phyloP scores from a whole-genome alignment of 1,139 yeast genomes.

The Scheffersomyces segobiensis region DNA sequence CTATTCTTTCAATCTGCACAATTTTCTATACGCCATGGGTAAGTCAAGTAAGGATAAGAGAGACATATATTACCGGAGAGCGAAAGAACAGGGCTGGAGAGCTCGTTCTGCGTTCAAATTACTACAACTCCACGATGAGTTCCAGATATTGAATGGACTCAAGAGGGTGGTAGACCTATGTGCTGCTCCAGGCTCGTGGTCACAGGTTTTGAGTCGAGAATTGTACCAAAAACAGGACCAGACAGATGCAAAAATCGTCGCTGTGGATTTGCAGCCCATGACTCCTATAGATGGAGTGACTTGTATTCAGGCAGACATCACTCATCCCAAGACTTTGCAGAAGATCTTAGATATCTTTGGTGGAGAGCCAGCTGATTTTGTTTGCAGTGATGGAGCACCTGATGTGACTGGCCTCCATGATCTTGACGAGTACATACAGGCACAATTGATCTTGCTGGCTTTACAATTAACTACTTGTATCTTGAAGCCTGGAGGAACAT shows the following conservation, averaged over 20 bases:
- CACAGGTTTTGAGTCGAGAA: constrained; percentile 85
- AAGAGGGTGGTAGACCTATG: constrained; percentile 90
- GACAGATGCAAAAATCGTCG: constrained; percentile 70
- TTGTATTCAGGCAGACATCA: constrained; percentile 92
- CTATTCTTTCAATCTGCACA: background rate
- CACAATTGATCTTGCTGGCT: constrained; percentile 88
- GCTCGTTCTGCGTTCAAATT: constrained; percentile 95
- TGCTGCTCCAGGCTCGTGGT: constrained; percentile 99
- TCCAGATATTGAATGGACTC: constrained; percentile 73
- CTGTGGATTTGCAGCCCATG: constrained; percentile 97
- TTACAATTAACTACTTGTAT: constrained; percentile 87
- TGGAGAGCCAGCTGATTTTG: constrained; percentile 92
- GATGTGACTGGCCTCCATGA: constrained; percentile 98
- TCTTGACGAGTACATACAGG: constrained; percentile 93
- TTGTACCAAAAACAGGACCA: constrained; percentile 44
- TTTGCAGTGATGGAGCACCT: constrained; percentile 97
- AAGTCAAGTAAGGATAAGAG: constrained; percentile 94
- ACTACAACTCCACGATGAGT: constrained; percentile 85
- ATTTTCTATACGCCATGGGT: constrained; percentile 57
- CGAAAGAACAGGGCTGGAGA: constrained; percentile 97
- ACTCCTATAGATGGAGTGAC: constrained; percentile 88
- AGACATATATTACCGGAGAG: constrained; percentile 85
- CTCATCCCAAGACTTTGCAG: constrained; percentile 86
- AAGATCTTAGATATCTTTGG: constrained; percentile 78
- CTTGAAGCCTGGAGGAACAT: constrained; percentile 83